Evolutionary conservation across 768 basidiomycete species (phyloP).

Genomic region (Phaeolepiota aurea): DNA sequence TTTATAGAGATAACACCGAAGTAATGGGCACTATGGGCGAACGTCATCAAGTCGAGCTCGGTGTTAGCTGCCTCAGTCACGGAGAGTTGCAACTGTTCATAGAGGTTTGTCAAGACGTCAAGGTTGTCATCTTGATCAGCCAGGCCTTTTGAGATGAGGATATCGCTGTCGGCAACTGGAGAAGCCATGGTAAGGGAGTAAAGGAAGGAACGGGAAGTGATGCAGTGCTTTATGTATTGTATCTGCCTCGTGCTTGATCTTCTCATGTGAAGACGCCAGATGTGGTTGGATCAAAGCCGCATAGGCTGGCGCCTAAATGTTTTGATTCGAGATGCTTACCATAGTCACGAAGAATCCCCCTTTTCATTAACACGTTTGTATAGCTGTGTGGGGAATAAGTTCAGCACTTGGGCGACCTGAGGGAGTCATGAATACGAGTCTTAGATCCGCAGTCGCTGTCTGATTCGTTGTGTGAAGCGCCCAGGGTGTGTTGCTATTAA

Average conservation of each 20-base stretch:
- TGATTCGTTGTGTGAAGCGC: too few relatives aligned
- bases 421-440: too few relatives aligned
- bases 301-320: neutral
- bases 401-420: too few relatives aligned
- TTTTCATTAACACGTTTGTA: too few relatives aligned
- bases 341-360: too few relatives aligned
- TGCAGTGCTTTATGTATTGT: neutral
- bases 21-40: conserved; percentile 25
- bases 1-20: conserved; percentile 33
- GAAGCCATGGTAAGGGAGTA: neutral
- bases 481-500: too few relatives aligned
- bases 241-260: conserved; percentile 1
- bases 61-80: conserved; percentile 31
- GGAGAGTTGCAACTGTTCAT: conserved; percentile 30
- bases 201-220: neutral
- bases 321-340: too few relatives aligned
- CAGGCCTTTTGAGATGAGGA: conserved; percentile 18
- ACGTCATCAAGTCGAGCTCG: conserved; percentile 29
- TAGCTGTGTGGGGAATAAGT: too few relatives aligned
- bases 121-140: conserved; percentile 28
- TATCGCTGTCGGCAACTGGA: neutral
- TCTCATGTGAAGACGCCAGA: neutral
- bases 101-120: conserved; percentile 23
- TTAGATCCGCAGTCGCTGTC: too few relatives aligned
- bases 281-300: neutral